Evolutionary conservation across 2,329 filamentous ascomycete species (phyloP).

Genomic region (Pseudovirgaria hyperparasitica): DNA sequence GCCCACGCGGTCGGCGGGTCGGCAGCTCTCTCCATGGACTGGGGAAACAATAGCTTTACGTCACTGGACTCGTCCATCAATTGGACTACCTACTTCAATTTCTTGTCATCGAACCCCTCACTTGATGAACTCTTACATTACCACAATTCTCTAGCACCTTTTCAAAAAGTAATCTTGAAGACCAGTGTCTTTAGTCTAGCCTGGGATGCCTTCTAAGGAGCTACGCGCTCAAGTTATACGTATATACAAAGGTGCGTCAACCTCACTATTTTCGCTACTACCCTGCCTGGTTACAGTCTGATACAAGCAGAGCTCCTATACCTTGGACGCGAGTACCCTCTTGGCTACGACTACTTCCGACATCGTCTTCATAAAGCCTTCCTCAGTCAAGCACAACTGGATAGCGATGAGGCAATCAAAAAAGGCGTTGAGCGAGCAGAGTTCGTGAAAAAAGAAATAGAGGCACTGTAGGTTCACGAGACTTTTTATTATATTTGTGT

Average conservation of each 20-base stretch:
- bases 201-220: too few species aligned
- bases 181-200: too few species aligned
- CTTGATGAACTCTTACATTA: too few species aligned
- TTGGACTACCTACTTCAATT: too few species aligned
- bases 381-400: conserved; percentile 55
- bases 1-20: too few species aligned
- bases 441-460: conserved; percentile 91
- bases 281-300: conserved; percentile 2
- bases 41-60: too few species aligned
- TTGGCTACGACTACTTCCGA: conserved; percentile 73
- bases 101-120: too few species aligned
- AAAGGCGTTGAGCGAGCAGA: conserved; percentile 65
- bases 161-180: too few species aligned
- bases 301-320: conserved; percentile 60
- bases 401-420: conserved; percentile 62
- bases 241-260: conserved; percentile 67
- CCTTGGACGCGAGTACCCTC: conserved; percentile 74
- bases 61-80: too few species aligned
- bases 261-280: conserved; percentile 3
- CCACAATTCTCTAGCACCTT: too few species aligned
- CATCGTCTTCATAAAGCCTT: conserved; percentile 77
- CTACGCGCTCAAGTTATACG: conserved; percentile 68
- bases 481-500: conserved; percentile 1
- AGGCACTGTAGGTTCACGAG: conserved; percentile 62
- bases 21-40: too few species aligned